Evolutionary conservation across 176 grass and related monocot species (phyloP), one percentile per base, ranked within the genome.

Genomic region (Saccharum officinarum): DNA sequence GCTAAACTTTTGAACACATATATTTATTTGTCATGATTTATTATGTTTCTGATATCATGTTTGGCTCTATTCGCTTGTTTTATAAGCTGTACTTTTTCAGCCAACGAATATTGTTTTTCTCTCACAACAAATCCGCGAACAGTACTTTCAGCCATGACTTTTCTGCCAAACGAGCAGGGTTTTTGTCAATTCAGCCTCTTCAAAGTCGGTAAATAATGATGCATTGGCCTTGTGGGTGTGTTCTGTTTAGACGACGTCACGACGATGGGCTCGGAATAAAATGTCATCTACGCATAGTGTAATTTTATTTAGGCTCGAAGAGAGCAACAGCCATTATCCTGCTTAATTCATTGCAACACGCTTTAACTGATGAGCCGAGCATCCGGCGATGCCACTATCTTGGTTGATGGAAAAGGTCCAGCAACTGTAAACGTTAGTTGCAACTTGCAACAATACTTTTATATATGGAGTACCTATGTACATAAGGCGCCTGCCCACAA

Each of bases 401-500:
- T 47, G 45, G 52, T 57, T 57, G 0, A 3, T 57, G 52, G 6
- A 57, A 57, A 57, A 57, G 18, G 7, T 22, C 54, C 54, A 22
- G 52, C 52, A 55, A 55, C 52, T 55, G 17, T 8, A 22, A 55
- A 55, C 52, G 6, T 55, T 18, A 22, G 17, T 22, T 59, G 54
- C 7, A 59, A n/a, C 54, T n/a, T 59, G 57, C 22, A 60, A 60
- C 22, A 25, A 10, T 25, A 23, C 22, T 2, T 16, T 25, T 16
- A 22, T 70, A 62, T 23, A 23, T 60, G 55, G 55, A 60, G 22
- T 31, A 83, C 15, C 5, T 40, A 76, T 60, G 55, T 86, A 80
- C 80, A 86, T 42, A 86, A 73, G 22, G 71, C 85, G 0, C 26
- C 25, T 30, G 20, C 0, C 16, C 55, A 81, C 69, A 67, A 60